Evolutionary conservation across 805 yeast genomes (phyloP).

Genomic region (Lachancea nothofagi): DNA sequence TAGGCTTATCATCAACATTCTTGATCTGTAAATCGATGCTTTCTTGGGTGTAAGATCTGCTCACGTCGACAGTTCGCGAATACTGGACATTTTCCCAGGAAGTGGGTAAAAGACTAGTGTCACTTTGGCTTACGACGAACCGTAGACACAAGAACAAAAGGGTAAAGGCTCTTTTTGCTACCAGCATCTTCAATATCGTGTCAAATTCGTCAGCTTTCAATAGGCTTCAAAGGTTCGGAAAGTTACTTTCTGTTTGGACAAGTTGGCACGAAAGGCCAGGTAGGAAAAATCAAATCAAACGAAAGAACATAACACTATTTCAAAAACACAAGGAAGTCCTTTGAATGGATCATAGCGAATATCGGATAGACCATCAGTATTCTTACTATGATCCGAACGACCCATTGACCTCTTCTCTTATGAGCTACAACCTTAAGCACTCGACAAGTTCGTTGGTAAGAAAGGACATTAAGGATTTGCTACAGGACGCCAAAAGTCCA

Average conservation of each 20-base stretch:
- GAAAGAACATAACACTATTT: no score
- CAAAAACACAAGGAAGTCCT: neutral
- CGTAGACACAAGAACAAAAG: neutral
- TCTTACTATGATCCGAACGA: neutral
- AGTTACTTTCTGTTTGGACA: no score
- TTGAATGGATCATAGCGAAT: neutral
- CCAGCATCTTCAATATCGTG: neutral
- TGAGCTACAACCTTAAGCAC: slow-evolving; percentile 11
- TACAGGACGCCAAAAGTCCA: slow-evolving; percentile 3
- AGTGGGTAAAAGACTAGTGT: slow-evolving; percentile 9
- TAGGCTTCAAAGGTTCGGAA: no score
- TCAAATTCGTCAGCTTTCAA: no score
- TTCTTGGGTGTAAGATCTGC: slow-evolving; percentile 62
- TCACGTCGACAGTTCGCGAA: slow-evolving; percentile 55
- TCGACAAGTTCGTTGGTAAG: slow-evolving; percentile 21
- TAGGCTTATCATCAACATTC: slow-evolving; percentile 55
- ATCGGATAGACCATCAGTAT: neutral
- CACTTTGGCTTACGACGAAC: neutral
- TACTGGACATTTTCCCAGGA: slow-evolving; percentile 52
- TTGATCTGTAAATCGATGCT: slow-evolving; percentile 47
- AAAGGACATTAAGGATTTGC: slow-evolving; percentile 14
- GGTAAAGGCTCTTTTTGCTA: neutral
- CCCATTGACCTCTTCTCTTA: slow-evolving; percentile 16
- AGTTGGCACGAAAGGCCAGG: neutral
- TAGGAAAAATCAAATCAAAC: slow-evolving; percentile 4